Evolutionary conservation across 2,329 filamentous ascomycete species (phyloP), one percentile per base, ranked within the genome.

Genomic region (Cryphonectria carpinicola): DNA sequence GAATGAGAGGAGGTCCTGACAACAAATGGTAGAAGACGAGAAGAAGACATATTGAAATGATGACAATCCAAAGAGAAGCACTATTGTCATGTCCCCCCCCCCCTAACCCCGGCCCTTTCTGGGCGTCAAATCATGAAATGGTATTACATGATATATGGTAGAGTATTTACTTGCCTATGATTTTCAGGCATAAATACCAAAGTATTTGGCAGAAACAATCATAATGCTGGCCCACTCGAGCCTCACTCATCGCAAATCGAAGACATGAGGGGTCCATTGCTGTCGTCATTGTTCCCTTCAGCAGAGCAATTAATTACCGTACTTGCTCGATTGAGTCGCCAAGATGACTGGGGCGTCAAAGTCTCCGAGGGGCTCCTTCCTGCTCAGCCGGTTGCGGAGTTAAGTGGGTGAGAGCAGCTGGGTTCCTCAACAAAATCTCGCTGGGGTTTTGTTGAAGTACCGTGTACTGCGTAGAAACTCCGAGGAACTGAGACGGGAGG

Each of bases 391-490:
- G 54, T 35, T 58, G 54, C 54, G 58, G 35, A 37, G 32, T 61
- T 49, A 49, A 49, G 46, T n/a, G 22, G 58, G 35, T 22, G 32
- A 61, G 58, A 39, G 60, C 37, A 37, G 75, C 89, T 17, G 10
- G 39, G 39, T 41, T 56, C 39, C 69, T 71, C 69, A 71, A 71
- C 69, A 71, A 71, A 71, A 65, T 43, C 46, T 13, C 66, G 69
- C 32, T 41, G 61, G 69, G 61, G 8, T 61, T 70, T 65, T 70
- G 69, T 56, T 68, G 66, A 39, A 39, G 37, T 39, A 39, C 19
- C 19, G 13, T 49, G 22, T n/a, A 49, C 46, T n/a, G 22, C 22
- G 7, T 4, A 52, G 32, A 52, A 64, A 28, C 22, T 52, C 43
- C 49, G 37, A 17, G 8, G 25, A 17, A 19, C 2, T 28, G 39